phyloP scores from a whole-genome alignment of 169 alveolate species.

The Toxoplasma gondii region DNA sequence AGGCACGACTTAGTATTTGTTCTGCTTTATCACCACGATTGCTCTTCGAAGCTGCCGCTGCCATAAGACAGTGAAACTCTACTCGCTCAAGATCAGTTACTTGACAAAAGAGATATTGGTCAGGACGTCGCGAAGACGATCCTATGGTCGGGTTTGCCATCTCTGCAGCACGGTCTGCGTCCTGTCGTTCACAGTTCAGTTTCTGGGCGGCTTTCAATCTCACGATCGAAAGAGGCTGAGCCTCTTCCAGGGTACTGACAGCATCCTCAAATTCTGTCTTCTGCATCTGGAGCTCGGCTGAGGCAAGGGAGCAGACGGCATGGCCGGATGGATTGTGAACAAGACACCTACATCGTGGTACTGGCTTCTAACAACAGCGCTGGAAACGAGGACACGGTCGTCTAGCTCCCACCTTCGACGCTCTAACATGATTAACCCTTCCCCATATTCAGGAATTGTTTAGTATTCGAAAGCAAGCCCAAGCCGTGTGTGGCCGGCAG shows the following conservation, averaged over 20 bases:
- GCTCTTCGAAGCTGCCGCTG: background rate
- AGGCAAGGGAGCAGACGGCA: background rate
- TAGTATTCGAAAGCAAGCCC: too few relatives aligned
- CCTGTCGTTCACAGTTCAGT: background rate
- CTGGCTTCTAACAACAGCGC: too few relatives aligned
- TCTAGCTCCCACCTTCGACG: too few relatives aligned
- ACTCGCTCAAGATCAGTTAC: background rate
- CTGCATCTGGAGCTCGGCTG: constrained; percentile 17
- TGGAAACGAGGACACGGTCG: too few relatives aligned
- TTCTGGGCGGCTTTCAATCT: background rate
- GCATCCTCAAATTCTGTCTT: background rate
- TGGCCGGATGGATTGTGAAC: too few relatives aligned
- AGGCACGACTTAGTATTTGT: background rate
- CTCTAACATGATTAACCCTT: too few relatives aligned
- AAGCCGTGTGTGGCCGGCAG: too few relatives aligned
- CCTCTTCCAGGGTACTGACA: background rate
- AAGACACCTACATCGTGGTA: too few relatives aligned
- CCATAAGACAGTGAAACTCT: background rate
- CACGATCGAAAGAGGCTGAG: background rate
- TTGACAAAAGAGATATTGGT: background rate
- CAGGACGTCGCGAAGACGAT: background rate
- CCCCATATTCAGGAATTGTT: too few relatives aligned
- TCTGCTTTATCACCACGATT: background rate
- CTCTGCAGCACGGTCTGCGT: background rate
- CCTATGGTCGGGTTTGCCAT: background rate